Percentiles rank a stretch among this genome's conserved stretches.
phyloP scores from a whole-genome alignment of 768 basidiomycete species.

The Pleurotus giganteus region DNA sequence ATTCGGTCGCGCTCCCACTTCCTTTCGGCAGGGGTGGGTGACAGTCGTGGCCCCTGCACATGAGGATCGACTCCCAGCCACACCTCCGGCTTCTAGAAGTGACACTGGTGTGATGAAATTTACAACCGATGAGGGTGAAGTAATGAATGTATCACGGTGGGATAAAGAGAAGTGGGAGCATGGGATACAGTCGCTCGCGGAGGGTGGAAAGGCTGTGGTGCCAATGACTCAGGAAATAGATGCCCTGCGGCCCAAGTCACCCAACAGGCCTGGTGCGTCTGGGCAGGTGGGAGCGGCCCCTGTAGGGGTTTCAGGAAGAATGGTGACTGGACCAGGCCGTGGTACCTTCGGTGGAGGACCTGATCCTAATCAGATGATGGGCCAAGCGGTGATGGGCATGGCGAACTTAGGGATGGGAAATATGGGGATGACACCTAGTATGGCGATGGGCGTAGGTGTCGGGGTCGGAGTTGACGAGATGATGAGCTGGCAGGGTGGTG shows the following conservation, averaged over 20 bases:
- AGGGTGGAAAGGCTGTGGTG: constrained; percentile 57
- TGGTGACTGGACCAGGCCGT: constrained; percentile 12
- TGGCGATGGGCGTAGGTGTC: constrained; percentile 16
- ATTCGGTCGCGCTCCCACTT: constrained; percentile 69
- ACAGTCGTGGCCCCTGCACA: constrained; percentile 73
- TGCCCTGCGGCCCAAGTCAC: constrained; percentile 81
- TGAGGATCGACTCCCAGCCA: constrained; percentile 45
- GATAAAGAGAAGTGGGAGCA: constrained; percentile 65
- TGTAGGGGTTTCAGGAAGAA: constrained; percentile 17
- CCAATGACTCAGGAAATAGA: constrained; percentile 82
- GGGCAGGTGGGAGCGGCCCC: constrained; percentile 21
- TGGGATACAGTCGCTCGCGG: constrained; percentile 49
- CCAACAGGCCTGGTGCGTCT: constrained; percentile 43
- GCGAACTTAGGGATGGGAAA: constrained; percentile 15
- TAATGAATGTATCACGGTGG: constrained; percentile 45
- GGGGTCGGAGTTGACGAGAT: constrained; percentile 11
- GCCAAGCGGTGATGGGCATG: constrained; percentile 29
- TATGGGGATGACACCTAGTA: constrained; percentile 15
- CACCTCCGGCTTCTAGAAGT: constrained; percentile 18
- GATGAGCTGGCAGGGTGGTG: constrained; percentile 15
- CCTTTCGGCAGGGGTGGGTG: constrained; percentile 87
- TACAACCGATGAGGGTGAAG: constrained; percentile 39
- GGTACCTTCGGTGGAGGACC: constrained; percentile 19
- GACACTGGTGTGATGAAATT: constrained; percentile 30
- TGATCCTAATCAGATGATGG: constrained; percentile 30